Evolutionary conservation across 148 eudicot genomes (phyloP).

Genomic region (Vaccinium myrtillus): DNA sequence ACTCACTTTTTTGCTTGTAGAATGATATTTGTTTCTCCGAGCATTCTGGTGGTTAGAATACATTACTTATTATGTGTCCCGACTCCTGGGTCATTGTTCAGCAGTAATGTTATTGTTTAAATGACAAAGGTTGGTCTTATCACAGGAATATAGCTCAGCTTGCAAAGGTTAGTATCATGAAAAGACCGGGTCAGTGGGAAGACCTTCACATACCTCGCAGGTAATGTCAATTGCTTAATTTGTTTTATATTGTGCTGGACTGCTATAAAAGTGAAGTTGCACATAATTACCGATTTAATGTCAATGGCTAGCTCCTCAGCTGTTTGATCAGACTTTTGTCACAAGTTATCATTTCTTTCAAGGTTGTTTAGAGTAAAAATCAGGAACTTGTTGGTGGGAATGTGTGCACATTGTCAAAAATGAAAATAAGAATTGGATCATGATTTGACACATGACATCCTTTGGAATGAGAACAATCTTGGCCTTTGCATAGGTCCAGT

Average conservation of each 20-base stretch:
- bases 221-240: conserved; percentile 23
- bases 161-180: conserved; percentile 70
- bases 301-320: too few relatives aligned
- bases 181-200: conserved; percentile 64
- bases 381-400: background rate
- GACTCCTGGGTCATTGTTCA: background rate
- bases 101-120: background rate
- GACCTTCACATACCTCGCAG: conserved; percentile 64
- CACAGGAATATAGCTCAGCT: conserved; percentile 82
- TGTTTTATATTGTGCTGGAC: too few relatives aligned
- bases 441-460: background rate
- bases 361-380: background rate
- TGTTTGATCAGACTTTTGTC: background rate
- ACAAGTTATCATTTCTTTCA: background rate
- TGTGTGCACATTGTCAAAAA: background rate
- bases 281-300: too few relatives aligned
- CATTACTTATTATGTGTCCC: background rate
- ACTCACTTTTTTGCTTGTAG: background rate
- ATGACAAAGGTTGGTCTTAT: background rate
- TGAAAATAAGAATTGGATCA: background rate
- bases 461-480: background rate
- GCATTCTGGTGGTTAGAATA: background rate
- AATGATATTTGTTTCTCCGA: background rate
- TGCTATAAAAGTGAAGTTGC: too few relatives aligned
- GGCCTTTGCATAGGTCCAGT: background rate